Percentiles rank a stretch among this genome's conserved stretches.
Evolutionary conservation across 2,329 filamentous ascomycete genomes (phyloP).

Genomic region (Aspergillus sp.): DNA sequence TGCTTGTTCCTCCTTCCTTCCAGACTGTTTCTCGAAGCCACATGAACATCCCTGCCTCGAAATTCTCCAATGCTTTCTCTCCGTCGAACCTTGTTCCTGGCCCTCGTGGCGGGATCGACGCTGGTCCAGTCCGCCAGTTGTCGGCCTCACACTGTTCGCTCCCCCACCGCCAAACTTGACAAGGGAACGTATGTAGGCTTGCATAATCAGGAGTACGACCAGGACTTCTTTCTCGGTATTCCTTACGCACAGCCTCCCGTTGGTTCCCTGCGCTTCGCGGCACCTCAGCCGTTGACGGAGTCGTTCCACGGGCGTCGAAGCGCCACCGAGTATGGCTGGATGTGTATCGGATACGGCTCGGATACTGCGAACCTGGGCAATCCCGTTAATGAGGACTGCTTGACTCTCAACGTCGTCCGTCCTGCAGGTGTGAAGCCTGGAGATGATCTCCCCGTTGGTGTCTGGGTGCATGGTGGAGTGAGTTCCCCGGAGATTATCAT

Average conservation of each 20-base stretch:
- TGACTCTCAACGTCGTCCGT: conserved; percentile 29
- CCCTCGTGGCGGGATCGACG: neutral
- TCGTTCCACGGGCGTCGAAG: neutral
- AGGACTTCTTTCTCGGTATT: neutral
- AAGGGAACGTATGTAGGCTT: neutral
- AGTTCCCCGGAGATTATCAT: neutral
- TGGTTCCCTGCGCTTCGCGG: neutral
- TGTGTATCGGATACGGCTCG: neutral
- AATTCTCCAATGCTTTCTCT: neutral
- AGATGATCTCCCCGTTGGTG: conserved; percentile 20
- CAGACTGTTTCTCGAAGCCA: neutral
- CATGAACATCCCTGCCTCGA: neutral
- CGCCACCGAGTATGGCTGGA: conserved; percentile 9
- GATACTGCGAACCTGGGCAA: neutral
- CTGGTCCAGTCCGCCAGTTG: neutral
- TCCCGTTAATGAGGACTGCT: conserved; percentile 23
- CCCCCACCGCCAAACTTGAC: neutral
- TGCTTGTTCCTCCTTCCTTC: neutral
- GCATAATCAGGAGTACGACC: neutral
- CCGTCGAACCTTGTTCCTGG: neutral
- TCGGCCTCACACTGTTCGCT: neutral
- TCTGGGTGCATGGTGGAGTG: conserved; percentile 43
- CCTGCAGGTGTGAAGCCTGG: conserved; percentile 3
- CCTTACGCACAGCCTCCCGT: neutral
- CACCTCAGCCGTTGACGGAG: conserved; percentile 14